Evolutionary conservation across 1,284 basidiomycete species (phyloP).

Genomic region (Puccinia horiana): DNA sequence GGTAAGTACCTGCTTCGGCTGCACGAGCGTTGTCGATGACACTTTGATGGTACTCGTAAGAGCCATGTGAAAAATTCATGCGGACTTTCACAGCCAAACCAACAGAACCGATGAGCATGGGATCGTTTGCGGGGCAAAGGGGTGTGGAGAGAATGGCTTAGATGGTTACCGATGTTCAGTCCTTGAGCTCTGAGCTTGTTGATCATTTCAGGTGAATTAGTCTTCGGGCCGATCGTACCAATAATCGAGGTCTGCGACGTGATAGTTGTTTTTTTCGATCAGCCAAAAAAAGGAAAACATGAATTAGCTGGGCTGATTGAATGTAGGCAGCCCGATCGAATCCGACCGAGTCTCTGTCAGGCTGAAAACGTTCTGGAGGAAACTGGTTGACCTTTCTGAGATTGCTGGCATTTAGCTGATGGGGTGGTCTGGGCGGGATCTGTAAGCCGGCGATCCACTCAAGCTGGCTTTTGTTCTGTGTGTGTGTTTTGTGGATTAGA

Average conservation of each 20-base stretch:
- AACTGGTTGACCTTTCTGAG: constrained; percentile 40
- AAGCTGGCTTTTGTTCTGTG: constrained; percentile 41
- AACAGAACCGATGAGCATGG: neutral
- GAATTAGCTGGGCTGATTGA: neutral
- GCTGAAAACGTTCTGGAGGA: neutral
- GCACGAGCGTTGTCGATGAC: constrained; percentile 93
- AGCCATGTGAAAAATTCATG: constrained; percentile 98
- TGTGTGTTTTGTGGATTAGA: no score
- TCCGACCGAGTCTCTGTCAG: neutral
- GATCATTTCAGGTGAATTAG: constrained; percentile 83
- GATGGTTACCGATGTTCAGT: constrained; percentile 84
- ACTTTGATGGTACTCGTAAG: constrained; percentile 94
- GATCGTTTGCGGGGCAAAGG: constrained; percentile 57
- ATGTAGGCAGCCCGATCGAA: neutral
- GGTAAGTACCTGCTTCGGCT: constrained; percentile 69
- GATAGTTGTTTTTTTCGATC: constrained; percentile 5
- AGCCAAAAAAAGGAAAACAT: constrained; percentile 15
- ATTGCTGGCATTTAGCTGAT: constrained; percentile 35
- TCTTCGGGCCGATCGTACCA: constrained; percentile 93
- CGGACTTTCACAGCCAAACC: constrained; percentile 65
- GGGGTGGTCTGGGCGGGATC: constrained; percentile 31
- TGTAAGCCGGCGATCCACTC: constrained; percentile 49
- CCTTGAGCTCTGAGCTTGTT: constrained; percentile 78
- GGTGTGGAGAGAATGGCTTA: neutral
- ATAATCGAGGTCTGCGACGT: constrained; percentile 82